Conservation (phyloP, 2,329 filamentous ascomycete genomes). For the Chaetomium sp. region DNA sequence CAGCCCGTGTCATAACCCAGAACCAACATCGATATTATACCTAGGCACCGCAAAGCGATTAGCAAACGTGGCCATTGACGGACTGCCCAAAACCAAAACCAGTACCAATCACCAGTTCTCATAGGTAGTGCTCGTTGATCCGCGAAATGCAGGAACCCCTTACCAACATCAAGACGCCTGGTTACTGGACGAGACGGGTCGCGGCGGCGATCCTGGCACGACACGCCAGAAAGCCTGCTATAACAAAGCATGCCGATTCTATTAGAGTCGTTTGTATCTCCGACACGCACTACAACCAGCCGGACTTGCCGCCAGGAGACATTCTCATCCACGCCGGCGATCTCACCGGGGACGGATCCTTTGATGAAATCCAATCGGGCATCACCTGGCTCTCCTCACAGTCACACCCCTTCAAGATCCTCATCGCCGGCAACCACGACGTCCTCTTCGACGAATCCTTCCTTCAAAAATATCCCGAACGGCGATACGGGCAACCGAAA, state of each 20-base stretch:
- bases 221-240: neutral
- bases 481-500: neutral
- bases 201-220: slow-evolving; percentile 5
- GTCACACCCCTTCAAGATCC: slow-evolving; percentile 47
- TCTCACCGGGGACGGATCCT: slow-evolving; percentile 49
- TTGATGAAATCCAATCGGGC: slow-evolving; percentile 33
- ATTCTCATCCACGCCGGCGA: slow-evolving; percentile 53
- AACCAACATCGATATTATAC: no score
- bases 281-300: slow-evolving; percentile 16
- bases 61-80: neutral
- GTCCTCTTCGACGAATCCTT: slow-evolving; percentile 12
- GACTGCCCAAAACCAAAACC: no score
- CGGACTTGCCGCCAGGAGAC: slow-evolving; percentile 45
- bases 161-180: neutral
- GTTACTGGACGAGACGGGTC: neutral
- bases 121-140: neutral
- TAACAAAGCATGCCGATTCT: neutral
- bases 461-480: slow-evolving; percentile 4
- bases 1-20: no score
- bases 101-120: neutral
- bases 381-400: slow-evolving; percentile 47
- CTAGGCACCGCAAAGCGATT: no score
- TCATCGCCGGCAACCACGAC: slow-evolving; percentile 48
- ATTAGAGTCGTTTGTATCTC: slow-evolving; percentile 14
- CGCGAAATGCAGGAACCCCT: slow-evolving; percentile 7